Percentiles rank a stretch among this genome's conserved stretches.
phyloP scores from a whole-genome alignment of 495 filamentous ascomycete species.

The Cenococcum geophilum region DNA sequence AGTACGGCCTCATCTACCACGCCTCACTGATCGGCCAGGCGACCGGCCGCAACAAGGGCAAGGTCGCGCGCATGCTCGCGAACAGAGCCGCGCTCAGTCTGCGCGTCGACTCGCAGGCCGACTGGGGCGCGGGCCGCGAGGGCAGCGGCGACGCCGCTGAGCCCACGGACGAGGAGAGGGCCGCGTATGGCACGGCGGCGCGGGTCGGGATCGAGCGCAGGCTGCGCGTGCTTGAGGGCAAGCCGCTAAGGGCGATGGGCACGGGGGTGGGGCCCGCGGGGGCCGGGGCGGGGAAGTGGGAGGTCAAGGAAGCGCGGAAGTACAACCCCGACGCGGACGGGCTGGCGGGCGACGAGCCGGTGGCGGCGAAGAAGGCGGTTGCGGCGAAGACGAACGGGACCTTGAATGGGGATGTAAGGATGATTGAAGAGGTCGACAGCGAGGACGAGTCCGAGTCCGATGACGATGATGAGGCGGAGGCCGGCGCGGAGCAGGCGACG shows the following conservation, averaged over 20 bases:
- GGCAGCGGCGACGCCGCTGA: constrained; percentile 52
- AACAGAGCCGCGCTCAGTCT: constrained; percentile 88
- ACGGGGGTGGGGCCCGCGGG: constrained; percentile 62
- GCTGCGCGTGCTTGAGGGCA: constrained; percentile 80
- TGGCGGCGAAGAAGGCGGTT: constrained; percentile 42
- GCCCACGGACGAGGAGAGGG: constrained; percentile 80
- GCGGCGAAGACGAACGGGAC: constrained; percentile 18
- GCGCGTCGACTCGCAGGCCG: constrained; percentile 83
- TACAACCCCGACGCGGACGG: constrained; percentile 96
- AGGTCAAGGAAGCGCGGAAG: constrained; percentile 87
- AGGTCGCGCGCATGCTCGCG: constrained; percentile 93
- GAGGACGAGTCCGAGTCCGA: constrained; percentile 28
- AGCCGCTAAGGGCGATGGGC: constrained; percentile 72
- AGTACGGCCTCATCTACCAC: constrained; percentile 99
- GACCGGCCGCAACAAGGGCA: constrained; percentile 96
- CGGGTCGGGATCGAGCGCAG: constrained; percentile 78
- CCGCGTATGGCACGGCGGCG: constrained; percentile 64
- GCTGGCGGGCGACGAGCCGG: constrained; percentile 61
- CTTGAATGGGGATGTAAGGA: constrained; percentile 10
- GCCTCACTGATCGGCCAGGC: constrained; percentile 94
- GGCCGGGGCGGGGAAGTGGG: constrained; percentile 67
- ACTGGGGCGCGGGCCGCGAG: constrained; percentile 58
- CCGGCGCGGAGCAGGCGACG: constrained; percentile 14
- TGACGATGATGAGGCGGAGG: constrained; percentile 29
- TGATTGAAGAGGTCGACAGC: constrained; percentile 26